Conservation (phyloP, 495 filamentous ascomycete species). For the Aspergillus coremiiformis region DNA sequence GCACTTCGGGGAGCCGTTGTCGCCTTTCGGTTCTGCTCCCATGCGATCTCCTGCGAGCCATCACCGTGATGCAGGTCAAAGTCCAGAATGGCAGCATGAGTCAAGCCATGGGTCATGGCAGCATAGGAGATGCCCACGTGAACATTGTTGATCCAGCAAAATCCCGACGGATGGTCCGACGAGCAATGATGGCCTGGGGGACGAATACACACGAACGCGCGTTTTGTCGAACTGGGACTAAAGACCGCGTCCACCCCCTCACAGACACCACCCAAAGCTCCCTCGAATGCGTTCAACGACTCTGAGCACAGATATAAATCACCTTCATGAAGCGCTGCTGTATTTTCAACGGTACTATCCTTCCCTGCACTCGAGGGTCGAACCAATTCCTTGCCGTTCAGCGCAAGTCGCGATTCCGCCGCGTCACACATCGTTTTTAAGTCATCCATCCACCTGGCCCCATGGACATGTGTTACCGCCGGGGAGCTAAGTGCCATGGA, state of each 20-base stretch:
- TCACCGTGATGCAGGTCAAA: conserved; percentile 97
- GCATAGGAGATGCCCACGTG: conserved; percentile 93
- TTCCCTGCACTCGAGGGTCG: conserved; percentile 46
- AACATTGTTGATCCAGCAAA: conserved; percentile 98
- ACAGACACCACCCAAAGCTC: conserved; percentile 79
- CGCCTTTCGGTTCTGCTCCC: conserved; percentile 69
- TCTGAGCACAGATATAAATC: conserved; percentile 86
- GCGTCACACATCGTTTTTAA: conserved; percentile 73
- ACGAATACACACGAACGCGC: conserved; percentile 76
- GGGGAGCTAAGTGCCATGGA: conserved; percentile 56
- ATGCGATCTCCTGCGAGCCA: conserved; percentile 87
- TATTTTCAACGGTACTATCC: conserved; percentile 34
- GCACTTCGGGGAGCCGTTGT: conserved; percentile 53
- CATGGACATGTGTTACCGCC: conserved; percentile 76
- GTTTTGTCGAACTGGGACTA: conserved; percentile 45
- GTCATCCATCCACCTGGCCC: conserved; percentile 84
- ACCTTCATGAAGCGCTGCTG: conserved; percentile 60
- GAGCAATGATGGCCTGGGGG: conserved; percentile 95
- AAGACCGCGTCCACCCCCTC: conserved; percentile 89
- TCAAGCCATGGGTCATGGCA: conserved; percentile 70
- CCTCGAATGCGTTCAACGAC: conserved; percentile 79
- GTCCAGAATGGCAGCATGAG: conserved; percentile 92
- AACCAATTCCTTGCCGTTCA: conserved; percentile 66
- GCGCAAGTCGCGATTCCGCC: conserved; percentile 64
- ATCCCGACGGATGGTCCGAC: conserved; percentile 77